These are phyloP conservation scores for Perilla frutescens DNA, from an alignment of 257 asterid genomes.

Conservation along the genomic window DNA sequence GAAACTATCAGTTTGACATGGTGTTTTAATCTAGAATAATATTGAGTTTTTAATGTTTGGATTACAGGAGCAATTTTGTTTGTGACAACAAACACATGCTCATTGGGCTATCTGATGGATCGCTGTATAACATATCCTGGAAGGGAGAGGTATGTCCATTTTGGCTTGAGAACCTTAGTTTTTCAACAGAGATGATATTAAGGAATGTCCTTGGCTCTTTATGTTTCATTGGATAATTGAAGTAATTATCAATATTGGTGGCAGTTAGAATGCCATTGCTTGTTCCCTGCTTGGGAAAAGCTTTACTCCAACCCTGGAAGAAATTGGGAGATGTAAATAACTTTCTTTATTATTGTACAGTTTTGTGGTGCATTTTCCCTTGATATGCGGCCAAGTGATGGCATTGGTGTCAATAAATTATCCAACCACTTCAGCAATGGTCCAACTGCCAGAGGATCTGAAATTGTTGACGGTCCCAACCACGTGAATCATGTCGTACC, in stretches of 20 bases:
- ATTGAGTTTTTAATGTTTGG: conserved; percentile 34
- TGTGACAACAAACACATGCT: conserved; percentile 92
- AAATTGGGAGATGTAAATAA: conserved; percentile 28
- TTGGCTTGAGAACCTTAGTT: conserved; percentile 30
- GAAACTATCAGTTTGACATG: conserved; percentile 14
- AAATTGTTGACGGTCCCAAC: conserved; percentile 47
- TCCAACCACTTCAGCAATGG: conserved; percentile 68
- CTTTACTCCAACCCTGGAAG: conserved; percentile 15
- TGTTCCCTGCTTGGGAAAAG: conserved; percentile 20
- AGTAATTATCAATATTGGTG: conserved; percentile 8
- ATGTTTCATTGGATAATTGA: conserved; percentile 25
- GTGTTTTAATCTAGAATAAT: conserved; percentile 25
- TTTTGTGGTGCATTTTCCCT: conserved; percentile 78
- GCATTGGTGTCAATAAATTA: conserved; percentile 49
- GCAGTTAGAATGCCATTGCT: conserved; percentile 3
- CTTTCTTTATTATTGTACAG: conserved; percentile 51
- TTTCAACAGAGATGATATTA: conserved; percentile 1
- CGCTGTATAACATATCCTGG: conserved; percentile 94
- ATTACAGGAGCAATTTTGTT: conserved; percentile 92
- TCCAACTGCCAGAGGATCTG: conserved; percentile 53
- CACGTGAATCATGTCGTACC: conserved; percentile 40
- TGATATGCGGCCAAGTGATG: conserved; percentile 50
- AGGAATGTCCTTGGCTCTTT: conserved; percentile 11
- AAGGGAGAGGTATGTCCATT: conserved; percentile 94
- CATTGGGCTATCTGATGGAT: conserved; percentile 97